Percentiles rank a stretch among this genome's conserved stretches.
phyloP scores from a whole-genome alignment of 768 basidiomycete species.

The Dioszegia aurantiaca region DNA sequence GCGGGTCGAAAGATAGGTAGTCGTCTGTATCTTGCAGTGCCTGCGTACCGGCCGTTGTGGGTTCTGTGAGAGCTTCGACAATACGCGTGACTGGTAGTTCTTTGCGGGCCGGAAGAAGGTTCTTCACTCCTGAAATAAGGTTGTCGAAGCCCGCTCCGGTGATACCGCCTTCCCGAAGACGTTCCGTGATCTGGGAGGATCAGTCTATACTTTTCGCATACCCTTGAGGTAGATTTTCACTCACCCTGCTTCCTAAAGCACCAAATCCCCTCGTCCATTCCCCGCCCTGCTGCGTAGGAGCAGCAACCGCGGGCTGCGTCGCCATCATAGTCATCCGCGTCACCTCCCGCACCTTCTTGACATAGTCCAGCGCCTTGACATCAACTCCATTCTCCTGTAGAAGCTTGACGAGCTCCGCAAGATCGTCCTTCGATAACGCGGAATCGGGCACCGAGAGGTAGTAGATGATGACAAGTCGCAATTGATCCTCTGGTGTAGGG shows the following conservation, averaged over 20 bases:
- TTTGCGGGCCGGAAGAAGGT: constrained; percentile 89
- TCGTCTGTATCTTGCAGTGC: constrained; percentile 96
- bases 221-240: constrained; percentile 34
- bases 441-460: constrained; percentile 84
- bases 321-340: constrained; percentile 80
- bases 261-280: constrained; percentile 94
- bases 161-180: constrained; percentile 85
- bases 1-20: constrained; percentile 88
- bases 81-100: constrained; percentile 86
- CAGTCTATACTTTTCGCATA: neutral
- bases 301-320: constrained; percentile 57
- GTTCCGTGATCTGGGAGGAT: constrained; percentile 75
- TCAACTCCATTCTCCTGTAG: constrained; percentile 79
- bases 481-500: constrained; percentile 76
- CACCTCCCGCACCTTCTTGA: constrained; percentile 82
- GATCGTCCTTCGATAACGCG: constrained; percentile 78
- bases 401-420: constrained; percentile 81
- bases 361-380: constrained; percentile 75
- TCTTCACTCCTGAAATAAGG: constrained; percentile 94
- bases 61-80: constrained; percentile 96
- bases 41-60: constrained; percentile 85
- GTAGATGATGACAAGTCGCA: constrained; percentile 90
- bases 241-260: constrained; percentile 79
- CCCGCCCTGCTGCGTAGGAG: constrained; percentile 66
- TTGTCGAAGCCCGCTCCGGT: constrained; percentile 68